Percentiles rank a stretch among this genome's conserved stretches.
phyloP scores from a whole-genome alignment of 805 yeast genomes.

The Teunomyces atbi region DNA sequence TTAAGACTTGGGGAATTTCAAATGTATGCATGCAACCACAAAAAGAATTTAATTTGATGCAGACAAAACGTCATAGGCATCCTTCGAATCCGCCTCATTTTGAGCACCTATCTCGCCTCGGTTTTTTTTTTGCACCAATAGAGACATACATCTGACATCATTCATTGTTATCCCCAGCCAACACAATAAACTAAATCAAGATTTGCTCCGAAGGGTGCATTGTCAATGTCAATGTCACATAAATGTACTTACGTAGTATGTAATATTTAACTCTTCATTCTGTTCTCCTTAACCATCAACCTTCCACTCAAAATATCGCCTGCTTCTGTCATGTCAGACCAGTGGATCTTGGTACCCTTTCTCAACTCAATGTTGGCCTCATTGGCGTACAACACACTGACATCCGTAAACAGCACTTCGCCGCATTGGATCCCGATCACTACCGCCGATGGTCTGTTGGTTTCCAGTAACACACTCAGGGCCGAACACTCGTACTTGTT shows the following conservation, averaged over 20 bases:
- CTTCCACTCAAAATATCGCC: slow-evolving; percentile 76
- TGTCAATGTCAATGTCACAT: neutral
- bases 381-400: slow-evolving; percentile 54
- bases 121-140: neutral
- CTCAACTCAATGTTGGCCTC: slow-evolving; percentile 62
- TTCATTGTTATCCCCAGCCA: neutral
- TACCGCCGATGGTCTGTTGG: slow-evolving; percentile 35
- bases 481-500: slow-evolving; percentile 5
- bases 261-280: neutral
- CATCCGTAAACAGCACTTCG: slow-evolving; percentile 54
- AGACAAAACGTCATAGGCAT: neutral
- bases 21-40: neutral
- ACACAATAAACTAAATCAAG: neutral
- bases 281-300: slow-evolving; percentile 2
- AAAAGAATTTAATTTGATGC: neutral
- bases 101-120: neutral
- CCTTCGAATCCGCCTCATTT: neutral
- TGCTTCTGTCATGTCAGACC: slow-evolving; percentile 59
- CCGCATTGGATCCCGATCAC: slow-evolving; percentile 75
- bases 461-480: slow-evolving; percentile 1
- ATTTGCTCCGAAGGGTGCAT: too few species aligned
- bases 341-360: slow-evolving; percentile 67
- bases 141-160: neutral
- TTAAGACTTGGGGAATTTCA: neutral
- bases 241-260: neutral